Evolutionary conservation across 2,329 filamentous ascomycete species (phyloP).

Genomic region (Phaeosphaeria sp.): DNA sequence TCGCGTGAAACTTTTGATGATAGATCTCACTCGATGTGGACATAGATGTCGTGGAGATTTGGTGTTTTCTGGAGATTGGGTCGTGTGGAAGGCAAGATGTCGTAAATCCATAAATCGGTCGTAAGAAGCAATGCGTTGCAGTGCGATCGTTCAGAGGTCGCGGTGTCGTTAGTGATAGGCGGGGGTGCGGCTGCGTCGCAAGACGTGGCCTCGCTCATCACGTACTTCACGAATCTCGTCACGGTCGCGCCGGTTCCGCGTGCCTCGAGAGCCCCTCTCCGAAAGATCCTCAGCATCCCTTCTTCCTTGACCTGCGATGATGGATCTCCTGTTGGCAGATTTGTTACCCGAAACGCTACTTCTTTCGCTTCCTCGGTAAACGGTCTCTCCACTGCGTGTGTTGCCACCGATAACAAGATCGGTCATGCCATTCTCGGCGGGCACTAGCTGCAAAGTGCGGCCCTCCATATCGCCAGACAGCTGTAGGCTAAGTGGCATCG

Average conservation of each 20-base stretch:
- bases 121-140: neutral
- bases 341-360: constrained; percentile 29
- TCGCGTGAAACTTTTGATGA: constrained; percentile 26
- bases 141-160: neutral
- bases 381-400: constrained; percentile 28
- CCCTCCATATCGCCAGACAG: constrained; percentile 49
- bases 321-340: constrained; percentile 23
- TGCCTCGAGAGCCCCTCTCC: constrained; percentile 34
- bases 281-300: constrained; percentile 41
- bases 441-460: constrained; percentile 42
- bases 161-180: constrained; percentile 23
- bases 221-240: constrained; percentile 15
- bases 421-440: constrained; percentile 44
- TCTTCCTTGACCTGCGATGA: constrained; percentile 23
- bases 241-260: constrained; percentile 32
- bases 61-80: constrained; percentile 5
- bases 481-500: constrained; percentile 39
- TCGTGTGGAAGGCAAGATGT: constrained; percentile 16
- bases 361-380: constrained; percentile 39
- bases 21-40: constrained; percentile 10
- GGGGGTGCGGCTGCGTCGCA: constrained; percentile 28
- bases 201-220: constrained; percentile 21
- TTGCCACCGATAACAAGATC: constrained; percentile 42
- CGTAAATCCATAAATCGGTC: constrained; percentile 1
- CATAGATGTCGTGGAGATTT: constrained; percentile 5